phyloP scores from a whole-genome alignment of 805 yeast genomes.

The Torulaspora maleeae region DNA sequence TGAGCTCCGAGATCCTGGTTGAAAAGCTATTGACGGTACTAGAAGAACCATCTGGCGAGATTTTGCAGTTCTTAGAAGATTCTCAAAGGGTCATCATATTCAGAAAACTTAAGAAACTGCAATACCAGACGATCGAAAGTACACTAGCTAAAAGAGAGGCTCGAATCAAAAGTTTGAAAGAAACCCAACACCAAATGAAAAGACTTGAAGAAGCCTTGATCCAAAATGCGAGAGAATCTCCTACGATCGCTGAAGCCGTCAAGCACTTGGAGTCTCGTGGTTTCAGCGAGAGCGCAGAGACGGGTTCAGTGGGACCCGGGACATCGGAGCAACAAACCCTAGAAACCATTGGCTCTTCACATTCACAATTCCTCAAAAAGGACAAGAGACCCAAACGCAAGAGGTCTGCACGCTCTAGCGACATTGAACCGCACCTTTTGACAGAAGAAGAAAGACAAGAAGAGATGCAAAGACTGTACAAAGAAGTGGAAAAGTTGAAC shows the following conservation, averaged over 20 bases:
- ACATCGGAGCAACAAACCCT: neutral
- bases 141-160: slow-evolving; percentile 37
- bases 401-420: slow-evolving; percentile 12
- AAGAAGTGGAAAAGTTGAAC: slow-evolving; percentile 38
- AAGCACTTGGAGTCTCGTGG: slow-evolving; percentile 9
- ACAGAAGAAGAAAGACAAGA: slow-evolving; percentile 37
- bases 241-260: slow-evolving; percentile 26
- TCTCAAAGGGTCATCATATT: slow-evolving; percentile 49
- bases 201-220: slow-evolving; percentile 34
- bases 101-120: slow-evolving; percentile 53
- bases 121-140: slow-evolving; percentile 41
- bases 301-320: neutral
- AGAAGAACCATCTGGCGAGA: slow-evolving; percentile 39
- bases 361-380: neutral
- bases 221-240: slow-evolving; percentile 36
- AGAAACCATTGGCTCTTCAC: neutral
- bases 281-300: neutral
- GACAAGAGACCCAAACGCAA: slow-evolving; percentile 4
- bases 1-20: slow-evolving; percentile 44
- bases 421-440: slow-evolving; percentile 31
- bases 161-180: slow-evolving; percentile 32
- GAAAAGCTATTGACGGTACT: slow-evolving; percentile 38
- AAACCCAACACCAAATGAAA: slow-evolving; percentile 34
- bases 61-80: slow-evolving; percentile 35
- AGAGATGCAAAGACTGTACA: slow-evolving; percentile 36